phyloP scores from a whole-genome alignment of 306 rosid species.

The Prunus kanzakura region DNA sequence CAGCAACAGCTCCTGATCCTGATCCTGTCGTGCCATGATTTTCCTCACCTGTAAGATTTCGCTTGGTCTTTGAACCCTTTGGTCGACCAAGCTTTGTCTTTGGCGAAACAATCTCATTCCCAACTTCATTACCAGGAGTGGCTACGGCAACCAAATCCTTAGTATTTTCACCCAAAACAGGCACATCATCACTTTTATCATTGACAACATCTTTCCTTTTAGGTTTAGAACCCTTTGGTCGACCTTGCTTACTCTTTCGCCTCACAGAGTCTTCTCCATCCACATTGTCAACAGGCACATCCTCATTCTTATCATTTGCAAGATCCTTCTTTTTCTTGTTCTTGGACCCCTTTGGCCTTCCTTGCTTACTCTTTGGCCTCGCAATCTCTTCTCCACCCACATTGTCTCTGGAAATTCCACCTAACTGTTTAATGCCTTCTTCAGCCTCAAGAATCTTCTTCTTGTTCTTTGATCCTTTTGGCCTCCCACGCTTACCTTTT shows the following conservation, averaged over 20 bases:
- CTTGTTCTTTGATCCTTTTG: conserved; percentile 34
- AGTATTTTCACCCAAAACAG: not conserved
- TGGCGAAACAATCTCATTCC: conserved; percentile 15
- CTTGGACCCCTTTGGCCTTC: conserved; percentile 43
- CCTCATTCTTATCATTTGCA: not conserved
- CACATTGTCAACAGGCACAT: not conserved
- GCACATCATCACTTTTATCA: not conserved
- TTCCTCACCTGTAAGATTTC: not conserved
- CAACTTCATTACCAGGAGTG: conserved; percentile 23
- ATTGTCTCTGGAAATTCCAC: conserved; percentile 19
- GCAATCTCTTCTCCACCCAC: conserved; percentile 19
- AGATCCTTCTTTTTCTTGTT: conserved; percentile 4
- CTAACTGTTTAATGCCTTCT: conserved; percentile 10
- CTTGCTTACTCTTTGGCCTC: conserved; percentile 23
- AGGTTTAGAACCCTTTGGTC: conserved; percentile 32
- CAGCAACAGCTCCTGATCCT: not conserved
- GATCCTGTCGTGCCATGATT: not conserved
- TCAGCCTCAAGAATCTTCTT: conserved; percentile 4
- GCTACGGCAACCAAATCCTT: not conserved
- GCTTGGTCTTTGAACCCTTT: conserved; percentile 5
- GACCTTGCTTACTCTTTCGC: conserved; percentile 15
- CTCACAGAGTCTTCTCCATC: not conserved
- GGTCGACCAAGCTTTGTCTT: conserved; percentile 23
- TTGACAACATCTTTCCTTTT: conserved; percentile 12
- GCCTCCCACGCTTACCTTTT: conserved; percentile 29